A percentile compares a stretch with the other conserved stretches of the same genome.
Evolutionary conservation across 108 stramenopile species (phyloP).

Genomic region (Cyclotella kingstonii): DNA sequence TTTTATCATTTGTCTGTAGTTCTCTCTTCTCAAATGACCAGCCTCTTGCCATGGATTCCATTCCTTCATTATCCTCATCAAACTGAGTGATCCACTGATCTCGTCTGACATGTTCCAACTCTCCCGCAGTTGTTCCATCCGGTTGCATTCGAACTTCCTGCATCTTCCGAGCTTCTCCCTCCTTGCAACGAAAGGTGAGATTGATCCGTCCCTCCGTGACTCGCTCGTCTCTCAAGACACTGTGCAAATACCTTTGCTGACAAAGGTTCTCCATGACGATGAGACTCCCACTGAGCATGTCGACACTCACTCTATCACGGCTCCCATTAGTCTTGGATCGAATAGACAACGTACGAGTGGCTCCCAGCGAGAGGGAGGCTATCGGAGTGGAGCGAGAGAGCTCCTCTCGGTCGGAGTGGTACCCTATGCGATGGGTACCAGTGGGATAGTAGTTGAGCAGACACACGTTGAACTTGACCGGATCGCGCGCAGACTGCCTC

Average conservation of each 20-base stretch:
- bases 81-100: conserved; percentile 55
- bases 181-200: conserved; percentile 70
- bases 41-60: conserved; percentile 19
- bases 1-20: background rate
- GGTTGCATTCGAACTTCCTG: background rate
- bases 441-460: conserved; percentile 71
- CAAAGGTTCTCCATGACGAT: conserved; percentile 68
- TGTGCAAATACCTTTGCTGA: conserved; percentile 58
- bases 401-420: conserved; percentile 78
- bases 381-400: conserved; percentile 66
- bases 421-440: conserved; percentile 63
- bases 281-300: conserved; percentile 49
- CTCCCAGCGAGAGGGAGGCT: conserved; percentile 59
- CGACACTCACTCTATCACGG: conserved; percentile 44
- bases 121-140: conserved; percentile 48
- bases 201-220: conserved; percentile 64
- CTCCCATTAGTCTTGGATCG: conserved; percentile 55
- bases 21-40: conserved; percentile 17
- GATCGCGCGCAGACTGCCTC: background rate
- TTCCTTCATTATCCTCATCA: conserved; percentile 15
- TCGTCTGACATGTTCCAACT: conserved; percentile 51
- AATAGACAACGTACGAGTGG: conserved; percentile 51
- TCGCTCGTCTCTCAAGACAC: conserved; percentile 49
- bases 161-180: conserved; percentile 6
- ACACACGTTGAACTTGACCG: conserved; percentile 68